phyloP scores from a whole-genome alignment of 768 basidiomycete species.

The Podaxis sp. region DNA sequence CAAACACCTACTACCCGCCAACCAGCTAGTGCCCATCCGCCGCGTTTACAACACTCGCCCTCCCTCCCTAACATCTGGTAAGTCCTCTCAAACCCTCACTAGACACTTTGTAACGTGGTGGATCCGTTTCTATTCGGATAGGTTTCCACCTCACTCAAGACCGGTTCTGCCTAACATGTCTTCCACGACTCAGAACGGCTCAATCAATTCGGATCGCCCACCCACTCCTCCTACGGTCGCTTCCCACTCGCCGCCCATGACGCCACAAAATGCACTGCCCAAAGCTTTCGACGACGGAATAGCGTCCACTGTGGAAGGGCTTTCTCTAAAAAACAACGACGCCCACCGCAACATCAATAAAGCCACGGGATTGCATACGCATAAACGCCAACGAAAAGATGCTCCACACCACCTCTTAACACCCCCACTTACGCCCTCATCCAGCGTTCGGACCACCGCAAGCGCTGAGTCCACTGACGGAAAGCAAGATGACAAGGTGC shows the following conservation, averaged over 20 bases:
- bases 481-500: slow-evolving; percentile 17
- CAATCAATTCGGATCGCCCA: slow-evolving; percentile 30
- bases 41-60: slow-evolving; percentile 61
- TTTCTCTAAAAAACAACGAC: slow-evolving; percentile 16
- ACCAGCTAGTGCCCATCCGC: slow-evolving; percentile 32
- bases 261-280: slow-evolving; percentile 9
- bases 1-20: slow-evolving; percentile 21
- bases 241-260: slow-evolving; percentile 18
- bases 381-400: slow-evolving; percentile 34
- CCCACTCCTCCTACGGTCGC: slow-evolving; percentile 30
- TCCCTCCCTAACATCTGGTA: slow-evolving; percentile 73
- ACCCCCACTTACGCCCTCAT: slow-evolving; percentile 72
- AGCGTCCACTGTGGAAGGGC: slow-evolving; percentile 23
- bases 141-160: slow-evolving; percentile 50
- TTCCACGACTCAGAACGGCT: slow-evolving; percentile 25
- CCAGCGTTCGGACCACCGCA: slow-evolving; percentile 41
- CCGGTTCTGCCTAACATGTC: slow-evolving; percentile 34
- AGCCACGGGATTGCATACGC: slow-evolving; percentile 20
- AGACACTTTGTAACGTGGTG: background rate
- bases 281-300: slow-evolving; percentile 24
- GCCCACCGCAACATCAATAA: slow-evolving; percentile 7
- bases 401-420: slow-evolving; percentile 48
- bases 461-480: slow-evolving; percentile 31
- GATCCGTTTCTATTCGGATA: slow-evolving; percentile 20
- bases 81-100: slow-evolving; percentile 18